A percentile compares a stretch with the other conserved stretches of the same genome.
Conservation (phyloP, 164 flowering plant genomes). For the Magnolia kwangsiensis region DNA sequence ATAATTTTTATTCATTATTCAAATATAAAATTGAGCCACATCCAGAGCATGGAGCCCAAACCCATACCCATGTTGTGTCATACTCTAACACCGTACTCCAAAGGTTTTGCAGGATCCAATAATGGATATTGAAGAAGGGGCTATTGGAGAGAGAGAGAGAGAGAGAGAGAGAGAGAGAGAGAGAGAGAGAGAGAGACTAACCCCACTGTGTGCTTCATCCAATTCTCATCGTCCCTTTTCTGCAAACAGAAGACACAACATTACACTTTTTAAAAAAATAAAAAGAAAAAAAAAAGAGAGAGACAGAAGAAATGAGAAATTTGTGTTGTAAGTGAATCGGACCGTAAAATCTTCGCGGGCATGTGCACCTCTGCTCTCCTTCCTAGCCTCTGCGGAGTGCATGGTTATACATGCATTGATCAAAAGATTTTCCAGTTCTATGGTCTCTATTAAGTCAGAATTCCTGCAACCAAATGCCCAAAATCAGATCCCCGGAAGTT, state of each 20-base stretch:
- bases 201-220: slow-evolving; percentile 99
- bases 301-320: not conserved
- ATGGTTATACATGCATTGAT: slow-evolving; percentile 93
- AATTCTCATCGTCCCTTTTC: slow-evolving; percentile 91
- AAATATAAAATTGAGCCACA: too few relatives aligned
- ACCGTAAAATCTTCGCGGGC: slow-evolving; percentile 97
- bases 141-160: not conserved
- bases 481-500: slow-evolving; percentile 5
- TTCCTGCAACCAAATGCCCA: slow-evolving; percentile 52
- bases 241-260: slow-evolving; percentile 32
- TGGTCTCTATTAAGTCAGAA: slow-evolving; percentile 88
- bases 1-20: too few relatives aligned
- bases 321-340: slow-evolving; percentile 18
- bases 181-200: slow-evolving; percentile 31
- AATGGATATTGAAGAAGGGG: not conserved
- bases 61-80: too few relatives aligned
- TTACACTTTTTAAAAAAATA: not conserved
- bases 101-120: too few relatives aligned
- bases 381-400: slow-evolving; percentile 99
- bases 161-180: not conserved
- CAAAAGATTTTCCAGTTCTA: slow-evolving; percentile 92
- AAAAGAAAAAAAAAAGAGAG: not conserved
- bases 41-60: too few relatives aligned
- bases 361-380: slow-evolving; percentile 99
- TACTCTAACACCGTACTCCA: too few relatives aligned